Evolutionary conservation across 78 protist species (phyloP).

Genomic region (Dictyostelium firmibasis): DNA sequence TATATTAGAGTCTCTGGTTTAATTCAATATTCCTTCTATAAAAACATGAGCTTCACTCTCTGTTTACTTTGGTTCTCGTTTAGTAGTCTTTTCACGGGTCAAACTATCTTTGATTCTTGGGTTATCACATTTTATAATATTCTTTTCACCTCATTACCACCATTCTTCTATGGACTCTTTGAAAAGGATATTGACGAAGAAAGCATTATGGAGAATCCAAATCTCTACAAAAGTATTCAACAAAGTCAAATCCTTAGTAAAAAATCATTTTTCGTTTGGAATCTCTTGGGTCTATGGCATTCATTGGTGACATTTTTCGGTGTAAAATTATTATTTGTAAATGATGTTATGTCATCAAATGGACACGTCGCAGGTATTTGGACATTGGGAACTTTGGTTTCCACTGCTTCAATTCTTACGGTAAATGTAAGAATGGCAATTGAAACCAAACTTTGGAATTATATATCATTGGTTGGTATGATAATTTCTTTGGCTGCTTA

Average conservation of each 20-base stretch:
- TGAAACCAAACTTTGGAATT: conserved; percentile 69
- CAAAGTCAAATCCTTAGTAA: background rate
- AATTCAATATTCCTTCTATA: conserved; percentile 92
- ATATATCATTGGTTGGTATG: background rate
- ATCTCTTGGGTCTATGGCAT: conserved; percentile 69
- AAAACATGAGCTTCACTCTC: conserved; percentile 85
- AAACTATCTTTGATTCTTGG: conserved; percentile 86
- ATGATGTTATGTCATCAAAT: conserved; percentile 37
- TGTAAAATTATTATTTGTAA: conserved; percentile 21
- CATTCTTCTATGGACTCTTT: conserved; percentile 75
- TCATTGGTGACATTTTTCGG: conserved; percentile 55
- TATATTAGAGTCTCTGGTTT: conserved; percentile 78
- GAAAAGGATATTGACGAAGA: conserved; percentile 79
- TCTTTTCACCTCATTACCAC: conserved; percentile 91
- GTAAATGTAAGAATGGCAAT: conserved; percentile 42
- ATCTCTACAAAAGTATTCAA: conserved; percentile 42
- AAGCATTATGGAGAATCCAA: conserved; percentile 51
- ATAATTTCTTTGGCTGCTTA: conserved; percentile 17
- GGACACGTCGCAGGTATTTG: conserved; percentile 73
- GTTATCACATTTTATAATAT: conserved; percentile 88
- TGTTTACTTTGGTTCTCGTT: conserved; percentile 80
- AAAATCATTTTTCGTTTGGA: conserved; percentile 63
- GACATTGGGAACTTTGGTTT: conserved; percentile 63
- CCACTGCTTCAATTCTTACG: conserved; percentile 47
- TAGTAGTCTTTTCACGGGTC: conserved; percentile 81